phyloP scores from a whole-genome alignment of 2,329 filamentous ascomycete species.

The Diaporthe eres region DNA sequence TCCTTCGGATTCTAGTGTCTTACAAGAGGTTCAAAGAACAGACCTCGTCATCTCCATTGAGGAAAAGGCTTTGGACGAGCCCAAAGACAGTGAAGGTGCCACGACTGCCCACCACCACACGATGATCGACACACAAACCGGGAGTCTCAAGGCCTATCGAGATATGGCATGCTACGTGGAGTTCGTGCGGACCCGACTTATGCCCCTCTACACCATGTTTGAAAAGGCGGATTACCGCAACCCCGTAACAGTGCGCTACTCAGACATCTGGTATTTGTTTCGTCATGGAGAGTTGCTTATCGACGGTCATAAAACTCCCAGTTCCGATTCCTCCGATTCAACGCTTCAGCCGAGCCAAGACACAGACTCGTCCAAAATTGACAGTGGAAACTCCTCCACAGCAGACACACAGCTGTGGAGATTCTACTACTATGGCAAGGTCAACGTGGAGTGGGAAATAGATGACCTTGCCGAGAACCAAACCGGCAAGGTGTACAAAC shows the following conservation, averaged over 20 bases:
- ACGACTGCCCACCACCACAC: not conserved
- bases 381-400: not conserved
- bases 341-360: not conserved
- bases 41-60: not conserved
- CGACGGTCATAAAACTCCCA: not conserved
- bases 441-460: not conserved
- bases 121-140: not conserved
- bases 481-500: not conserved
- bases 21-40: not conserved
- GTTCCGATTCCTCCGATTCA: not conserved
- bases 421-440: not conserved
- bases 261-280: conserved; percentile 35
- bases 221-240: not conserved
- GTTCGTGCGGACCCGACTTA: conserved; percentile 7
- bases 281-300: conserved; percentile 18
- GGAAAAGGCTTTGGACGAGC: too few species aligned
- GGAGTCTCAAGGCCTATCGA: not conserved
- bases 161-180: conserved; percentile 37
- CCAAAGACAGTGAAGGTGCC: not conserved
- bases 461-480: not conserved
- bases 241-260: not conserved
- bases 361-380: not conserved
- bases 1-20: not conserved
- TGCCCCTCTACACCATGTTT: conserved; percentile 12
- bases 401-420: not conserved